phyloP scores from a whole-genome alignment of 768 basidiomycete genomes.

The Leccinum imitatum region DNA sequence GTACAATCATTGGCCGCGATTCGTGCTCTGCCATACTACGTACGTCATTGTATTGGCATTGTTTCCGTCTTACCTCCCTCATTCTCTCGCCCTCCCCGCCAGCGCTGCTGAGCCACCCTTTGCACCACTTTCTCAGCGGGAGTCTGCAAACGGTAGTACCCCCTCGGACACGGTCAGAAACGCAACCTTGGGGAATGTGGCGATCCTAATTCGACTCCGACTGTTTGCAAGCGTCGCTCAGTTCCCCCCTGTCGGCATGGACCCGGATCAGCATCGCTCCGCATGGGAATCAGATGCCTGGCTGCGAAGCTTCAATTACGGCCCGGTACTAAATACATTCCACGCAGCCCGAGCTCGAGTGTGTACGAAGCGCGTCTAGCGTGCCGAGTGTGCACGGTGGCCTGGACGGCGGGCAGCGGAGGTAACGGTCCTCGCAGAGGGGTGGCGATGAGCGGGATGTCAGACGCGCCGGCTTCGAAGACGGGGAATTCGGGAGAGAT shows the following conservation, averaged over 20 bases:
- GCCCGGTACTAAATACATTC: not conserved
- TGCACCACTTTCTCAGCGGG: not conserved
- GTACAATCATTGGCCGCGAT: too few relatives aligned
- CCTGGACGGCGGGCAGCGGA: not conserved
- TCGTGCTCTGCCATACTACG: too few relatives aligned
- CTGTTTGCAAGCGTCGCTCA: not conserved
- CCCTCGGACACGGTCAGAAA: not conserved
- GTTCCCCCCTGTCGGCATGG: not conserved
- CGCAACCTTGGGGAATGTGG: not conserved
- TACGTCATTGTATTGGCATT: too few relatives aligned
- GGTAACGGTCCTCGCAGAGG: not conserved
- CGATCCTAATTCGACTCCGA: not conserved
- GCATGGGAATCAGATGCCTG: too few relatives aligned
- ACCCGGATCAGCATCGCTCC: too few relatives aligned
- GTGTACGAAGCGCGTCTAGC: not conserved
- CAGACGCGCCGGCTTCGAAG: not conserved
- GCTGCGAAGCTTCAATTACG: not conserved
- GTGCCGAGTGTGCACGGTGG: not conserved
- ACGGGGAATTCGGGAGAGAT: not conserved
- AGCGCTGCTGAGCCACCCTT: not conserved
- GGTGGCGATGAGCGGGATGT: not conserved
- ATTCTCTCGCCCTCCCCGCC: not conserved
- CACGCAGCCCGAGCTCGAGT: not conserved
- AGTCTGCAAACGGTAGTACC: not conserved
- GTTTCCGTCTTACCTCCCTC: too few relatives aligned